Evolutionary conservation across 2,329 filamentous ascomycete genomes (phyloP), one percentile per base, ranked within the genome.

Genomic region (Chaetomiaceae sp.): DNA sequence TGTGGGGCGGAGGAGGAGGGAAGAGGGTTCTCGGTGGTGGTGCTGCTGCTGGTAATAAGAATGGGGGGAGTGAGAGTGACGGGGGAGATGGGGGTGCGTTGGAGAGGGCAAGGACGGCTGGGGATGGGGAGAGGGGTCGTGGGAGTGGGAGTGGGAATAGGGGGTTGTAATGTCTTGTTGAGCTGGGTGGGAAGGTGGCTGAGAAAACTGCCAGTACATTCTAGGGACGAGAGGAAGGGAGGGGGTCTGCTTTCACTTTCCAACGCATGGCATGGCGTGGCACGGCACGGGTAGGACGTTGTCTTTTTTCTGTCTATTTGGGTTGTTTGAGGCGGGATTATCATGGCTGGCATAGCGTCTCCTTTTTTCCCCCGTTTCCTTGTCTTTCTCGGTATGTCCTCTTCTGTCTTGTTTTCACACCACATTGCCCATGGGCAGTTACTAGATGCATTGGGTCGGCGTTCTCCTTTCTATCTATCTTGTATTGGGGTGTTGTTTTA

Each of bases 341-440:
- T 37, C 19, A 21, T 17, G 27, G 25, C 31, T 9, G 27, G 46
- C 39, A 43, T 49, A 43, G 39, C 40, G 39, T 50, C 23, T 31
- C 19, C 25, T 12, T 21, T 33, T 13, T 37, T n/a, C n/a, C n/a
- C n/a, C n/a, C n/a, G n/a, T n/a, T n/a, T n/a, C n/a, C n/a, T n/a
- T n/a, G n/a, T n/a, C n/a, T n/a, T n/a, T n/a, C n/a, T n/a, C n/a
- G n/a, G n/a, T n/a, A n/a, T n/a, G n/a, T n/a, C n/a, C n/a, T n/a
- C n/a, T n/a, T n/a, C n/a, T n/a, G n/a, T n/a, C n/a, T n/a, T n/a
- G n/a, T n/a, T n/a, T n/a, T n/a, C n/a, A n/a, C n/a, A n/a, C n/a
- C n/a, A n/a, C n/a, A n/a, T n/a, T n/a, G n/a, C n/a, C n/a, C n/a
- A n/a, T n/a, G n/a, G n/a, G n/a, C n/a, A n/a, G n/a, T n/a, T n/a